Base-by-base conservation (phyloP, 768 basidiomycete genomes). In the Podaxis pistillaris region DNA sequence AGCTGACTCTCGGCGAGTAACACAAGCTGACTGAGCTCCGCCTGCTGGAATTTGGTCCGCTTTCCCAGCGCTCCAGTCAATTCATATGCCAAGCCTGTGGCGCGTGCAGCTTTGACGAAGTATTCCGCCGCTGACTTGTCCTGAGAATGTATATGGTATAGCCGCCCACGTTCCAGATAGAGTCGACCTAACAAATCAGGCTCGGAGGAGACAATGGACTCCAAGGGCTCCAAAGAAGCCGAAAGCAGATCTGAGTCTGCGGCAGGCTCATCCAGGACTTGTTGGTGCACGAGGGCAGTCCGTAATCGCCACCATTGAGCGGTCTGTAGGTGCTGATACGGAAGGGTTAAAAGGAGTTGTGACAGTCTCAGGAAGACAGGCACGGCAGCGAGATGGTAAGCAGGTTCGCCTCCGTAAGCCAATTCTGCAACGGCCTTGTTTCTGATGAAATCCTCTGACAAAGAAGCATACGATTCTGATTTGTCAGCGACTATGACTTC, bases 11-110 rank as follows among this genome's bases (percentile, higher is more conserved):
- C 86, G n/a, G 97, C 96, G 19, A 99, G 84, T 24, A 99, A 80
- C 46, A 98, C 91, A 55, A 99, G 87, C 74, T 99, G 97, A 58
- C 89, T 91, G 60, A 91, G 78, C 37, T 94, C 90, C 57, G 77
- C 84, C 64, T 90, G 80, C 74, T 99, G 97, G 74, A 91, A 99
- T 73, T 94, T 96, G 11, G 97, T 99, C 64, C 93, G 84, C 75
- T 90, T 94, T 44, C 97, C 97, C 57, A 96, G 79, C 9, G 94
- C 93, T 7, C 97, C 97, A 0, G 93, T 96, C 57, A 98, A 80
- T 74, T 94, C 92, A 72, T 93, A 98, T 73, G 90, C 84, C 66
- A 99, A 73, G 3, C 88, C 89, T 15, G 89, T 91, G 37, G 87
- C 83, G 54, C 82, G 81, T 0, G 93, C 91, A 0, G 96, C 94